Evolutionary conservation across 2,329 filamentous ascomycete species (phyloP).

Genomic region (Cercospora canescens): DNA sequence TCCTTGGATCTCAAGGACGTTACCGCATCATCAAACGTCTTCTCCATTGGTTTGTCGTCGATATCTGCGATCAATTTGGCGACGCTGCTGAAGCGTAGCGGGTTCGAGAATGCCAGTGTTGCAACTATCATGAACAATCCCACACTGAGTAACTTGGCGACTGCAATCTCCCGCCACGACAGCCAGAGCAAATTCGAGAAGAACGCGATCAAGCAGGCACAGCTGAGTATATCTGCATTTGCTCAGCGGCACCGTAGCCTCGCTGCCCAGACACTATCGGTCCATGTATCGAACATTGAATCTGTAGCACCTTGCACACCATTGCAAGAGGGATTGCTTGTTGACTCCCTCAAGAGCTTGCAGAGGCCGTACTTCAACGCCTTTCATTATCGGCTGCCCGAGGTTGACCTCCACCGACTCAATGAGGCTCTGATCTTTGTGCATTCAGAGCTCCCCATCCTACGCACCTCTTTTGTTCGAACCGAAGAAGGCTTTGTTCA

Average conservation of each 20-base stretch:
- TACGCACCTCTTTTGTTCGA: slow-evolving; percentile 71
- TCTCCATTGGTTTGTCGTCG: slow-evolving; percentile 85
- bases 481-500: slow-evolving; percentile 78
- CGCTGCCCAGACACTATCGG: slow-evolving; percentile 55
- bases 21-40: slow-evolving; percentile 65
- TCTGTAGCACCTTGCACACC: slow-evolving; percentile 80
- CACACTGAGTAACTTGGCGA: slow-evolving; percentile 43
- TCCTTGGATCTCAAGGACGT: slow-evolving; percentile 48
- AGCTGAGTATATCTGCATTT: slow-evolving; percentile 58
- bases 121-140: slow-evolving; percentile 65
- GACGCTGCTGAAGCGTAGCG: slow-evolving; percentile 61
- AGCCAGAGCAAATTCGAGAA: slow-evolving; percentile 22
- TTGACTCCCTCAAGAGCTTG: slow-evolving; percentile 61
- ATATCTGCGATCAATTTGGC: slow-evolving; percentile 77
- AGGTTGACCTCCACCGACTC: slow-evolving; percentile 52
- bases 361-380: slow-evolving; percentile 72
- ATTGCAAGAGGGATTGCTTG: slow-evolving; percentile 83
- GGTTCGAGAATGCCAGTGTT: slow-evolving; percentile 62
- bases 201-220: slow-evolving; percentile 51
- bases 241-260: slow-evolving; percentile 59
- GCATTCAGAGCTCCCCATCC: slow-evolving; percentile 57
- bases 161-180: slow-evolving; percentile 30
- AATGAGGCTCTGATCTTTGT: slow-evolving; percentile 59
- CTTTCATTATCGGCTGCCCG: slow-evolving; percentile 62
- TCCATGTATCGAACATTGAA: slow-evolving; percentile 61